These are phyloP conservation scores for Alloteropsis semialata DNA, from an alignment of 176 grass and related monocot species.

Conservation along the genomic window DNA sequence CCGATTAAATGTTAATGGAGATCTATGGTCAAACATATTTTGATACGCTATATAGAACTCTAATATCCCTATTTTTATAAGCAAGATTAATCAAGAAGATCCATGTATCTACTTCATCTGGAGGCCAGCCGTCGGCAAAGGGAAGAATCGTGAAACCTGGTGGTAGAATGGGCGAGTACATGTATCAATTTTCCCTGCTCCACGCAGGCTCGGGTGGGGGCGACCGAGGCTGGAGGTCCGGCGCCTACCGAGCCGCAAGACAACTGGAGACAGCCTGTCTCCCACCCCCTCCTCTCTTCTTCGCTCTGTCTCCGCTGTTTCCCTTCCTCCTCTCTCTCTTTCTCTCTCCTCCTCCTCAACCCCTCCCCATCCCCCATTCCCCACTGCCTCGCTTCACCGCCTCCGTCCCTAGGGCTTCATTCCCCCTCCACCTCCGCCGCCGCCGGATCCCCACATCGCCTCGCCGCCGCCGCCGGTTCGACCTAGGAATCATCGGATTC, in stretches of 20 bases:
- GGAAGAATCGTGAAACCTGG: neutral
- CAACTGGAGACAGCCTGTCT: conserved; percentile 97
- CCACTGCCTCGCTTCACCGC: conserved; percentile 22
- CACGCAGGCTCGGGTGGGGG: conserved; percentile 60
- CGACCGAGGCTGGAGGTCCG: conserved; percentile 37
- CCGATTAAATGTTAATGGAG: neutral
- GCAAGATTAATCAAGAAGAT: neutral
- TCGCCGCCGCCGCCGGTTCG: conserved; percentile 10
- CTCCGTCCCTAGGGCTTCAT: conserved; percentile 26
- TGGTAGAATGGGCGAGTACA: conserved; percentile 2
- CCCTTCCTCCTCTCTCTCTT: neutral
- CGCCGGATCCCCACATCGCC: conserved; percentile 42
- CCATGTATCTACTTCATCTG: fast-evolving
- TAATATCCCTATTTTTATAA: too few relatives aligned
- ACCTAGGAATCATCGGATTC: conserved; percentile 34
- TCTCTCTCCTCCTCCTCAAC: conserved; percentile 16
- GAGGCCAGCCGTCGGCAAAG: neutral
- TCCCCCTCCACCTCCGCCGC: neutral
- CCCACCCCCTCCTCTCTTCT: conserved; percentile 56
- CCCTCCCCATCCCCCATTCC: conserved; percentile 2
- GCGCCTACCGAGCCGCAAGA: conserved; percentile 50
- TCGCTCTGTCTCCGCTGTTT: conserved; percentile 28
- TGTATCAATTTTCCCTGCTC: conserved; percentile 10
- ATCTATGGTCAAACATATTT: too few relatives aligned
- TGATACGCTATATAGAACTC: too few relatives aligned